Evolutionary conservation across 139 green algal genomes (phyloP).

Genomic region (Coelastrella sp.): DNA sequence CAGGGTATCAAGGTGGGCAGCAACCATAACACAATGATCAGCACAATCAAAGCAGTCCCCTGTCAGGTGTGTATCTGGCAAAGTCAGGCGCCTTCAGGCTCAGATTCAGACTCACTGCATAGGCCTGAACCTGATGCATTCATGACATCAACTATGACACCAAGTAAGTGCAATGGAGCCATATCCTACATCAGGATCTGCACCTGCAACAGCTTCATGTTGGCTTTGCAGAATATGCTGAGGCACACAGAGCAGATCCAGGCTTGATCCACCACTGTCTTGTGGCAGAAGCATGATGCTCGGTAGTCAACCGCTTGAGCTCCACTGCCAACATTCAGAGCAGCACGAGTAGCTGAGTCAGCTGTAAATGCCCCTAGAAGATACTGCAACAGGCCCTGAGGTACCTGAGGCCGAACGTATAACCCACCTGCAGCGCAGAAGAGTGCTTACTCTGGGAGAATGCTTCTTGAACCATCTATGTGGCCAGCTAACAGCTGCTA

Average conservation of each 20-base stretch:
- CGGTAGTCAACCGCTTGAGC: conserved; percentile 80
- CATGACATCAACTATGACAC: no score
- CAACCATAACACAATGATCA: no score
- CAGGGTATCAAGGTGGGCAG: no score
- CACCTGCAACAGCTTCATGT: conserved; percentile 29
- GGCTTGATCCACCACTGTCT: conserved; percentile 75
- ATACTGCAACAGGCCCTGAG: conserved; percentile 65
- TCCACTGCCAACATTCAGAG: conserved; percentile 55
- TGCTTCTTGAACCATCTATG: no score
- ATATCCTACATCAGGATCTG: no score
- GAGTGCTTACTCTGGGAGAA: not conserved
- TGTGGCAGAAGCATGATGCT: conserved; percentile 88
- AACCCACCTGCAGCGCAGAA: not conserved
- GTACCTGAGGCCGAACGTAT: not conserved
- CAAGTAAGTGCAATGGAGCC: not conserved
- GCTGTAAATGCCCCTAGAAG: conserved; percentile 58
- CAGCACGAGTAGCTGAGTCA: conserved; percentile 59
- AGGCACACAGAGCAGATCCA: conserved; percentile 92
- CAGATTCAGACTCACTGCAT: no score
- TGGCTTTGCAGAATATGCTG: conserved; percentile 84
- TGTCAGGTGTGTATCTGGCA: no score
- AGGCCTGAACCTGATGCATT: no score
- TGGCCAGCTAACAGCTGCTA: no score
- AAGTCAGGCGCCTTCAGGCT: no score
- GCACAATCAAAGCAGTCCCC: no score